phyloP scores from a whole-genome alignment of 2,329 filamentous ascomycete species.

The Calonectria pseudoturangicola region DNA sequence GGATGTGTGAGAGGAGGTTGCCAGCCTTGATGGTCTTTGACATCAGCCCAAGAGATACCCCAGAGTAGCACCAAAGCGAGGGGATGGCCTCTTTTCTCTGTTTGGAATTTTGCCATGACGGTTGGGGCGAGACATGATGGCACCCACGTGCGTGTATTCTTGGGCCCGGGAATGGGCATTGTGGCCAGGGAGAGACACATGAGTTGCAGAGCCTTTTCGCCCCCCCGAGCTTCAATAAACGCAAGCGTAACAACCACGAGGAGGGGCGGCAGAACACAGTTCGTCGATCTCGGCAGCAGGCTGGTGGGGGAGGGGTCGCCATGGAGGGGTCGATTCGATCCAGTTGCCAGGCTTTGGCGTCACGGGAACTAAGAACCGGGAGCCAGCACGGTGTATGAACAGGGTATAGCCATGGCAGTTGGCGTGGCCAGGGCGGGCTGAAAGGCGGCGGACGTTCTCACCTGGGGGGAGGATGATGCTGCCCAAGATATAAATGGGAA shows the following conservation, averaged over 20 bases:
- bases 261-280: slow-evolving; percentile 55
- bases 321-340: slow-evolving; percentile 54
- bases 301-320: slow-evolving; percentile 53
- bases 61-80: slow-evolving; percentile 35
- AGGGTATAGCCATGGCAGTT: slow-evolving; percentile 7
- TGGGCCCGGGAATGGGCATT: slow-evolving; percentile 44
- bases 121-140: slow-evolving; percentile 39
- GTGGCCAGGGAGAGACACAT: slow-evolving; percentile 40
- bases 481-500: slow-evolving; percentile 18
- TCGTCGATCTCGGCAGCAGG: slow-evolving; percentile 51
- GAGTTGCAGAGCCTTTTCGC: slow-evolving; percentile 39
- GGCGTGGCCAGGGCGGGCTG: neutral
- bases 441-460: slow-evolving; percentile 1
- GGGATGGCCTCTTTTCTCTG: slow-evolving; percentile 52
- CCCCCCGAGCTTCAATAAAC: slow-evolving; percentile 51
- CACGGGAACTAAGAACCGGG: slow-evolving; percentile 37
- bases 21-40: neutral
- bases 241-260: slow-evolving; percentile 56
- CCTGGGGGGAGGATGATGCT: slow-evolving; percentile 1
- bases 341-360: slow-evolving; percentile 36
- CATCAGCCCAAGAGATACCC: slow-evolving; percentile 8
- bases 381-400: slow-evolving; percentile 40
- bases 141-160: slow-evolving; percentile 53
- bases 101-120: slow-evolving; percentile 31
- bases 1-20: slow-evolving; percentile 32